These are phyloP conservation scores for Neodidymelliopsis sp. DNA, from an alignment of 2,329 filamentous ascomycete genomes.

Conservation along the genomic window DNA sequence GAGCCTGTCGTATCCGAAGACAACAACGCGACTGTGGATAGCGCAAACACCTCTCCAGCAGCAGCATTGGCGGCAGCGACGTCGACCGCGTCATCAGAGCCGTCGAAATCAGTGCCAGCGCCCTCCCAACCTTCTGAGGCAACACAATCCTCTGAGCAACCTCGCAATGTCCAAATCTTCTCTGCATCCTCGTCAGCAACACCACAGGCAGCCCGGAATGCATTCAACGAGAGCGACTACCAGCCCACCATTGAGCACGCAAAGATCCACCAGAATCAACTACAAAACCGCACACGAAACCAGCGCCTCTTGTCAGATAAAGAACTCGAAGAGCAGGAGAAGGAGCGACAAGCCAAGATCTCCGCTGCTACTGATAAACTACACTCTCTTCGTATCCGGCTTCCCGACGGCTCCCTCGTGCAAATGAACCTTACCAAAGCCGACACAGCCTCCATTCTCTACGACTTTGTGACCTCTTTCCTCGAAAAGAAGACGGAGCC, in stretches of 20 bases:
- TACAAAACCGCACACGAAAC: slow-evolving; percentile 71
- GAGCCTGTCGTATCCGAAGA: slow-evolving; percentile 25
- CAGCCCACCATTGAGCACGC: slow-evolving; percentile 78
- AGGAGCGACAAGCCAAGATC: slow-evolving; percentile 70
- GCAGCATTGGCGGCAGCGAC: slow-evolving; percentile 32
- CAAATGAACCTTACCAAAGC: slow-evolving; percentile 72
- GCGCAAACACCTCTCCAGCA: slow-evolving; percentile 29
- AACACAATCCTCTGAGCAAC: slow-evolving; percentile 18
- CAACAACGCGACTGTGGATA: slow-evolving; percentile 22
- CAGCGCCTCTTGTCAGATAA: slow-evolving; percentile 81
- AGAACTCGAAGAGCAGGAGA: slow-evolving; percentile 75
- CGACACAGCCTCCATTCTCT: slow-evolving; percentile 75
- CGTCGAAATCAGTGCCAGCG: slow-evolving; percentile 17
- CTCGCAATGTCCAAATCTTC: slow-evolving; percentile 72
- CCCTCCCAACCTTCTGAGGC: slow-evolving; percentile 23
- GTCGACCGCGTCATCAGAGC: slow-evolving; percentile 26
- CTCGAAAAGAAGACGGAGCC: slow-evolving; percentile 70
- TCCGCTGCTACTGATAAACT: slow-evolving; percentile 66
- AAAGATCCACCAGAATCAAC: slow-evolving; percentile 74
- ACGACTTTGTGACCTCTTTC: slow-evolving; percentile 75
- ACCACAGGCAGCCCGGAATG: slow-evolving; percentile 74
- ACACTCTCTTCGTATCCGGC: slow-evolving; percentile 80
- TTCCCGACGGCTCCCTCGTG: slow-evolving; percentile 84
- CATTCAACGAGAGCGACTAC: slow-evolving; percentile 77
- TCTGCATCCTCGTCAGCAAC: slow-evolving; percentile 76